phyloP scores from a whole-genome alignment of 345 rosid species.

The Citrus mangshanensis region DNA sequence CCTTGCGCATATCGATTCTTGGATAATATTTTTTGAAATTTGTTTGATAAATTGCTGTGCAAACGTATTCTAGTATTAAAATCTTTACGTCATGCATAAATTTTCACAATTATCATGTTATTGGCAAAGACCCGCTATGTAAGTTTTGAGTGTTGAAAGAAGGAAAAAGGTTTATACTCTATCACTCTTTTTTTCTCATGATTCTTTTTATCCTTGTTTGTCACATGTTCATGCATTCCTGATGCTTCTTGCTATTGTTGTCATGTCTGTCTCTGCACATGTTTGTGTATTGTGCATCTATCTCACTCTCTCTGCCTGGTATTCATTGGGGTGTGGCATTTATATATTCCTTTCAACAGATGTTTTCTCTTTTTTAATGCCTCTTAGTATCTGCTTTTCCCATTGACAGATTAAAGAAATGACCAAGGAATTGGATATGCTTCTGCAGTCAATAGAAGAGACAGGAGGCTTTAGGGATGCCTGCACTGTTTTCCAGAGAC shows the following conservation, averaged over 20 bases:
- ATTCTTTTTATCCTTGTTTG: background rate
- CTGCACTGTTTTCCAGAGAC: conserved; percentile 58
- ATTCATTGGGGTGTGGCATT: background rate
- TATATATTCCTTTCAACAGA: background rate
- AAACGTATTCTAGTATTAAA: background rate
- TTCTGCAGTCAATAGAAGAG: conserved; percentile 68
- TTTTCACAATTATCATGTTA: background rate
- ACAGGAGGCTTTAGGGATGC: conserved; percentile 83
- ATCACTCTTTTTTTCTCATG: background rate
- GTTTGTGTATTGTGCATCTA: background rate
- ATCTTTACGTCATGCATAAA: background rate
- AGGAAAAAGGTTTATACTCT: background rate
- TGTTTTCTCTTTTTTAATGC: conserved; percentile 6
- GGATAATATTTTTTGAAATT: background rate
- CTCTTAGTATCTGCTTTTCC: background rate
- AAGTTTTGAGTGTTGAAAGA: background rate
- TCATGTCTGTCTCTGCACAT: background rate
- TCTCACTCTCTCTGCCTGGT: background rate
- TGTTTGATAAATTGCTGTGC: background rate
- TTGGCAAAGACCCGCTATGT: background rate
- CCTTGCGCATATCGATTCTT: background rate
- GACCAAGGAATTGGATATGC: conserved; percentile 71
- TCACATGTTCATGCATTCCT: background rate
- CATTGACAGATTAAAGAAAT: conserved; percentile 66
- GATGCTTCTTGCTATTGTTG: background rate